These are phyloP conservation scores for Simplicillium aogashimaense DNA, from an alignment of 2,329 filamentous ascomycete genomes.

Conservation along the genomic window DNA sequence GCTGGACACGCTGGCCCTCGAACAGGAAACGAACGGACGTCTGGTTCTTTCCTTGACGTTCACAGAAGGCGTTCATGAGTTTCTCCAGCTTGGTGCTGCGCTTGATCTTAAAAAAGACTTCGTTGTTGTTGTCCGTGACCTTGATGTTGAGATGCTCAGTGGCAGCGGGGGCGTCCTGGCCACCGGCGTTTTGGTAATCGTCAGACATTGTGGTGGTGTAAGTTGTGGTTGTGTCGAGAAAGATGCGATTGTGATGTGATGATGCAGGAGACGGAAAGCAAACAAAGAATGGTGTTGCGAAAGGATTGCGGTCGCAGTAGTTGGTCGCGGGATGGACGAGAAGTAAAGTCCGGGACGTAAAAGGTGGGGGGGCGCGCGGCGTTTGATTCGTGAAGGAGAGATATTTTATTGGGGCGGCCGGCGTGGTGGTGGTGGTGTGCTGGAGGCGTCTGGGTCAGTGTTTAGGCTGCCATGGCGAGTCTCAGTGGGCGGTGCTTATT, in stretches of 20 bases:
- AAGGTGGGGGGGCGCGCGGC: too few relatives aligned
- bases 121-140: slow-evolving; percentile 98
- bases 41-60: slow-evolving; percentile 81
- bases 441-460: too few relatives aligned
- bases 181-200: slow-evolving; percentile 29
- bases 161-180: slow-evolving; percentile 30
- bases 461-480: not conserved
- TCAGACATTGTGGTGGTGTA: slow-evolving; percentile 33
- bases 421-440: too few relatives aligned
- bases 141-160: slow-evolving; percentile 96
- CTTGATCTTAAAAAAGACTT: slow-evolving; percentile 99
- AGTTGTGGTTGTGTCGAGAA: not conserved
- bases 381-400: too few relatives aligned
- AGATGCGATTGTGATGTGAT: not conserved
- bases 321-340: too few relatives aligned
- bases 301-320: too few relatives aligned
- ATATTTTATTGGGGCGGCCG: too few relatives aligned
- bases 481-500: not conserved
- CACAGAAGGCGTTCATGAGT: slow-evolving; percentile 96
- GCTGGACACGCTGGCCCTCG: slow-evolving; percentile 86
- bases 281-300: too few relatives aligned
- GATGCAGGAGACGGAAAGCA: not conserved
- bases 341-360: too few relatives aligned
- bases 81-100: slow-evolving; percentile 91
- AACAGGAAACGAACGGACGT: slow-evolving; percentile 88